Base-by-base conservation (phyloP, 306 rosid species). In the Hylodesmum podocarpum region DNA sequence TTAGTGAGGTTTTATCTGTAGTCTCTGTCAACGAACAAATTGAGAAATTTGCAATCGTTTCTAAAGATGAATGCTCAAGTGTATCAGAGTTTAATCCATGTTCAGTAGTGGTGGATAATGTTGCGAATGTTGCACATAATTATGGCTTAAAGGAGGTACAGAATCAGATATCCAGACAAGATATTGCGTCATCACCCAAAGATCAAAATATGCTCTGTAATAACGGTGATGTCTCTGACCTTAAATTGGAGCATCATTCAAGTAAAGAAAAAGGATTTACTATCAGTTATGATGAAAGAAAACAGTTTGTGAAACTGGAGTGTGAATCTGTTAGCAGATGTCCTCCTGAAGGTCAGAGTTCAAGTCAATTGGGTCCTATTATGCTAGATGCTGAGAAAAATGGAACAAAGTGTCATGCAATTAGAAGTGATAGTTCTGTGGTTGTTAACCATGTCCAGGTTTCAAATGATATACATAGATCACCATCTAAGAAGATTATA, bases 401-500 rank as follows among this genome's bases (percentile, higher is more conserved):
- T 8, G 57, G 16, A 15, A 44, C 58, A 37, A 43, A 21, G 18
- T 66, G 81, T 74, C 77, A 19, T 18, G 47, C 55, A 65, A 54
- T 61, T 29, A 77, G 82, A 80, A 79, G 36, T 43, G 68, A 69
- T 22, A 72, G 46, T 58, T 39, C 43, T 21, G 58, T 34, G 75
- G 81, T 78, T 80, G 57, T 61, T 51, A 83, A 77, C 73, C 84
- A 76, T 61, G 73, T 39, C 8, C 47, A 43, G 71, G 51, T 78
- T 80, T 72, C 78, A 53, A 85, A 73, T 41, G 83, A 83, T 81
- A 81, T 79, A 43, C 57, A 58, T 37, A 67, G 72, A 68, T 65
- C 88, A 62, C 81, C 86, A 33, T 69, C 85, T 44, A 82, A 85
- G 81, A 73, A 83, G 34, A 82, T 69, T 54, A 78, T 78, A 12